These are phyloP conservation scores for Fusarium sp. DNA, from an alignment of 2,329 filamentous ascomycete genomes.

Conservation along the genomic window DNA sequence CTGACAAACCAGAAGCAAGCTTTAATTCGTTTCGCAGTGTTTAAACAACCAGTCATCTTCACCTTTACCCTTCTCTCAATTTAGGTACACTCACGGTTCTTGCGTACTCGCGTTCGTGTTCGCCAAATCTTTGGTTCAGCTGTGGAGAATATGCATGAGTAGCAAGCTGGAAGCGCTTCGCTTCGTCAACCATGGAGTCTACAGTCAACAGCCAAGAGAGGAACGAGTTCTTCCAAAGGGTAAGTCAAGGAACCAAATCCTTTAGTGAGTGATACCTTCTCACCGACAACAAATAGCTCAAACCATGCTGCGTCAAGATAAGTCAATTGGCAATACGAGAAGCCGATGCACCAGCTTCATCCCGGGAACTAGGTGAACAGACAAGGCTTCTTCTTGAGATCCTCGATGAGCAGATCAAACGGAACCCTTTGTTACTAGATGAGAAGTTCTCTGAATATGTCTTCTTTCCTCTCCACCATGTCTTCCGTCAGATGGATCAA, in stretches of 20 bases:
- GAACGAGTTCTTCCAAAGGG: slow-evolving; percentile 50
- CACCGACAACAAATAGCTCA: slow-evolving; percentile 60
- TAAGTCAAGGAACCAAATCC: slow-evolving; percentile 5
- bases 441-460: slow-evolving; percentile 90
- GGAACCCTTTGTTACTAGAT: slow-evolving; percentile 69
- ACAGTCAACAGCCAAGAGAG: slow-evolving; percentile 39
- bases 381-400: slow-evolving; percentile 58
- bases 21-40: slow-evolving; percentile 1
- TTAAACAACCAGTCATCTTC: neutral
- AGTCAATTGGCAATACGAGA: slow-evolving; percentile 67
- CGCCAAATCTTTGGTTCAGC: slow-evolving; percentile 14
- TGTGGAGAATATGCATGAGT: slow-evolving; percentile 40
- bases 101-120: slow-evolving; percentile 32
- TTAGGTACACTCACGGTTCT: neutral
- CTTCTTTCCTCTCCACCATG: slow-evolving; percentile 91
- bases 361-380: slow-evolving; percentile 59
- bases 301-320: slow-evolving; percentile 70
- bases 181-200: slow-evolving; percentile 44
- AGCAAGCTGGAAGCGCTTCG: slow-evolving; percentile 31
- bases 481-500: slow-evolving; percentile 80
- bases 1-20: slow-evolving; percentile 2
- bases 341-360: slow-evolving; percentile 53
- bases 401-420: slow-evolving; percentile 57
- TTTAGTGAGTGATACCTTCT: neutral
- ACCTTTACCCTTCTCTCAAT: neutral